Evolutionary conservation across 2,329 filamentous ascomycete genomes (phyloP).

Genomic region (Hymenoscyphus linearis): DNA sequence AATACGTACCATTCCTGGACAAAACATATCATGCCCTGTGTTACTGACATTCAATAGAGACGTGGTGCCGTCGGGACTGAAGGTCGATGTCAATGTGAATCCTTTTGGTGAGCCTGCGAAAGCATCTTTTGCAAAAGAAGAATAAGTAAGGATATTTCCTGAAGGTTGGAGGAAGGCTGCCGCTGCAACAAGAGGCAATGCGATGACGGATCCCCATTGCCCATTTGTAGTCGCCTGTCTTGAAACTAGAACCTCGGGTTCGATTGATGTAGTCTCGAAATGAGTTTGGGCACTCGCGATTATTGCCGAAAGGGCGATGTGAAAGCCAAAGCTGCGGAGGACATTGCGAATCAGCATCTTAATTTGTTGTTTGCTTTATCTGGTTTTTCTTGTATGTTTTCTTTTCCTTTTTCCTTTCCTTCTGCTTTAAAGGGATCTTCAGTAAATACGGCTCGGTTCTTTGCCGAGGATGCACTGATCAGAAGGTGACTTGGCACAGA

Average conservation of each 20-base stretch:
- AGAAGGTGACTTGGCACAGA: neutral
- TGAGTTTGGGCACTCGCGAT: neutral
- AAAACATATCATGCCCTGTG: slow-evolving; percentile 51
- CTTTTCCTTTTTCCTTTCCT: too few relatives aligned
- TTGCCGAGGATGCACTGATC: neutral
- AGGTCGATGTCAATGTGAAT: slow-evolving; percentile 32
- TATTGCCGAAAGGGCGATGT: neutral
- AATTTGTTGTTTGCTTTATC: neutral
- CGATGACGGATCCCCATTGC: slow-evolving; percentile 18
- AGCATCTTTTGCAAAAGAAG: slow-evolving; percentile 8
- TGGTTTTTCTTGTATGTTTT: too few relatives aligned
- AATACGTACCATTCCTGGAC: slow-evolving; percentile 44
- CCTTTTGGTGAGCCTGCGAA: slow-evolving; percentile 17
- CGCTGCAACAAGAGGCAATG: slow-evolving; percentile 17
- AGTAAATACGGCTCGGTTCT: neutral
- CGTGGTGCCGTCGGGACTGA: slow-evolving; percentile 26
- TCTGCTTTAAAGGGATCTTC: neutral
- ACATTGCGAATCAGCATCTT: neutral
- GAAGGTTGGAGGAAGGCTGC: slow-evolving; percentile 13
- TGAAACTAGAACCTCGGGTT: slow-evolving; percentile 3
- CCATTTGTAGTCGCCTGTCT: slow-evolving; percentile 2
- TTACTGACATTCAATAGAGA: slow-evolving; percentile 31
- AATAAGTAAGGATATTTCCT: slow-evolving; percentile 16
- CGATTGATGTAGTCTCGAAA: too few relatives aligned
- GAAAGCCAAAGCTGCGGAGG: neutral